Percentiles rank a stretch among this genome's conserved stretches.
These are phyloP conservation scores for Cyphellophora attinorum DNA, from an alignment of 2,329 filamentous ascomycete genomes.

Conservation along the genomic window DNA sequence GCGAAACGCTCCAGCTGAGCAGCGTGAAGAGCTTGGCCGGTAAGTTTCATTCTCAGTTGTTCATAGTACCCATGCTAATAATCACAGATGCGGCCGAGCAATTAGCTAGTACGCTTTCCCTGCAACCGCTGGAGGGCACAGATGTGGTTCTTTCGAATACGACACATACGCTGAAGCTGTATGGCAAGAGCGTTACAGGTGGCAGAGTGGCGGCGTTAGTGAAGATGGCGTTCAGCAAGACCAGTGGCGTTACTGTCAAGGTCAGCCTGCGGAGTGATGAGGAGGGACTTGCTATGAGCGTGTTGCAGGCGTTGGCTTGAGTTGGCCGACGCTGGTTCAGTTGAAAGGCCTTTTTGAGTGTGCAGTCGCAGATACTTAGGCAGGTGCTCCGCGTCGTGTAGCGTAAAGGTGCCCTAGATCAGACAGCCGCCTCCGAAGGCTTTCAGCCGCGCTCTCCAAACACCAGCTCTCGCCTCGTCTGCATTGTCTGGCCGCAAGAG, in stretches of 20 bases:
- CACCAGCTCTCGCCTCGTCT: too few species aligned
- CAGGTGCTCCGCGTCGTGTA: too few species aligned
- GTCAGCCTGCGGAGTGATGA: slow-evolving; percentile 88
- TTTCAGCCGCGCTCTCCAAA: too few species aligned
- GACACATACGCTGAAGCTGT: slow-evolving; percentile 88
- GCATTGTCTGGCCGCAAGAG: too few species aligned
- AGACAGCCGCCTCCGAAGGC: too few species aligned
- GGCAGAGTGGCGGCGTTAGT: slow-evolving; percentile 80
- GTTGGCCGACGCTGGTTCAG: too few species aligned
- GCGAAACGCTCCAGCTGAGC: slow-evolving; percentile 80
- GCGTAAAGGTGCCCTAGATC: too few species aligned
- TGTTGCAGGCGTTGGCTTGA: slow-evolving; percentile 42
- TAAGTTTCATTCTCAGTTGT: slow-evolving; percentile 39
- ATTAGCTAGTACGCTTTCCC: slow-evolving; percentile 72
- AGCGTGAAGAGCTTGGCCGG: slow-evolving; percentile 87
- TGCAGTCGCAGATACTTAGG: too few species aligned
- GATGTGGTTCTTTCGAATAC: slow-evolving; percentile 81
- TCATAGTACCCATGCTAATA: slow-evolving; percentile 17
- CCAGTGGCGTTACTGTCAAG: slow-evolving; percentile 92
- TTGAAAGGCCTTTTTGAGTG: too few species aligned
- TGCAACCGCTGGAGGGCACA: slow-evolving; percentile 89
- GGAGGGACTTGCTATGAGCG: slow-evolving; percentile 74
- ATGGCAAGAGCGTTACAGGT: slow-evolving; percentile 88
- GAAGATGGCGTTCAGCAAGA: slow-evolving; percentile 87
- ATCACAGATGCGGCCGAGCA: slow-evolving; percentile 81